These are phyloP conservation scores for Schwanniomyces vanrijiae DNA, from an alignment of 805 yeast genomes.

Conservation along the genomic window DNA sequence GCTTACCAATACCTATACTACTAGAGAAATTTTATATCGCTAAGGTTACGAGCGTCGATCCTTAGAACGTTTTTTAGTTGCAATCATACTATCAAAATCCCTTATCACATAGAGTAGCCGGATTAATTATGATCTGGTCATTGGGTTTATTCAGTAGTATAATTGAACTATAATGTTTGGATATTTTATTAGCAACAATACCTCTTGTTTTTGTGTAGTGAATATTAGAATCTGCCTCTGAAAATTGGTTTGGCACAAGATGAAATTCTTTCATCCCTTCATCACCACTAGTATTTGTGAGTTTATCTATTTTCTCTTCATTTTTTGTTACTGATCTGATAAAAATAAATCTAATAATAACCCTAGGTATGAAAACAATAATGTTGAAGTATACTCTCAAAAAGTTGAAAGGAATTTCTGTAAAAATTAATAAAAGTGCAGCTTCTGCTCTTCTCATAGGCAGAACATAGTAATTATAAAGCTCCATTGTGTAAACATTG, in stretches of 20 bases:
- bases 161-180: constrained; percentile 5
- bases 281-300: not conserved
- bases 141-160: not conserved
- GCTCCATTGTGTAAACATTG: constrained; percentile 1
- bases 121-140: not conserved
- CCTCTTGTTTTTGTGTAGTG: constrained; percentile 36
- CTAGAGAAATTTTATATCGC: not conserved
- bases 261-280: constrained; percentile 14
- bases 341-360: constrained; percentile 15
- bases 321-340: constrained; percentile 12
- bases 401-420: constrained; percentile 18
- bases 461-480: constrained; percentile 3
- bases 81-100: not conserved
- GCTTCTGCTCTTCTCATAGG: constrained; percentile 9
- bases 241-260: constrained; percentile 1
- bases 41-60: not conserved
- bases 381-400: constrained; percentile 12
- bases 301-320: not conserved
- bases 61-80: not conserved
- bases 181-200: constrained; percentile 28
- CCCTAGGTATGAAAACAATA: constrained; percentile 19
- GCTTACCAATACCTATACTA: not conserved
- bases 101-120: not conserved
- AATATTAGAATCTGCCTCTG: constrained; percentile 12
- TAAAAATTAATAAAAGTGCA: constrained; percentile 6